Conservation (phyloP, 2,329 filamentous ascomycete species). For the Aspergillus tubingensis region DNA sequence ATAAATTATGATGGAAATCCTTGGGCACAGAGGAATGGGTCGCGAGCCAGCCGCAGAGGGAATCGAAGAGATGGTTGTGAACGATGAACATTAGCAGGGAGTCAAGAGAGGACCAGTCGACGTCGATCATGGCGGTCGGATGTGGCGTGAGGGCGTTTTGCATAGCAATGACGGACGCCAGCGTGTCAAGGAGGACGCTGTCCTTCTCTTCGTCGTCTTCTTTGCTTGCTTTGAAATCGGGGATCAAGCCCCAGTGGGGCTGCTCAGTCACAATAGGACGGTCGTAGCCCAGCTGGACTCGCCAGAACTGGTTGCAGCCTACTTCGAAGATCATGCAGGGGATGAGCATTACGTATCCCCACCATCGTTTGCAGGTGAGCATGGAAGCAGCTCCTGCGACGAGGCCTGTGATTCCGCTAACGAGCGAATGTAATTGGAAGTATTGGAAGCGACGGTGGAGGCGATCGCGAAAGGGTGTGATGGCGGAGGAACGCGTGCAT, state of each 20-base stretch:
- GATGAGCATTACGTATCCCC: conserved; percentile 54
- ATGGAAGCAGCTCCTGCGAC: conserved; percentile 54
- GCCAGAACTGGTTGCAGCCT: conserved; percentile 54
- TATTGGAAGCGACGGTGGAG: conserved; percentile 43
- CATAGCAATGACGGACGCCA: conserved; percentile 10
- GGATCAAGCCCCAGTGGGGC: background rate
- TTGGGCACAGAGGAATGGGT: conserved; percentile 17
- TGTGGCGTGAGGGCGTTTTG: conserved; percentile 8
- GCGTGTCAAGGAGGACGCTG: conserved; percentile 9
- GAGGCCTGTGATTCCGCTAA: conserved; percentile 51
- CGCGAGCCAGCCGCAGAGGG: conserved; percentile 30
- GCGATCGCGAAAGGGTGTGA: conserved; percentile 25
- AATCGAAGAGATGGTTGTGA: conserved; percentile 30
- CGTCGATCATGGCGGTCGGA: background rate
- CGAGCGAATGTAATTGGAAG: conserved; percentile 47
- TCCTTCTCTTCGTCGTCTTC: conserved; percentile 14
- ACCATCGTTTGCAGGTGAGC: conserved; percentile 54
- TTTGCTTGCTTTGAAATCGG: background rate
- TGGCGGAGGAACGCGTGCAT: conserved; percentile 23
- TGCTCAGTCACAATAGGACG: conserved; percentile 30
- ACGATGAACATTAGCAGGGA: conserved; percentile 29
- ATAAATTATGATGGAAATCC: conserved; percentile 7
- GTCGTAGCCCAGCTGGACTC: conserved; percentile 50
- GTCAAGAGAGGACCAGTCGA: conserved; percentile 18
- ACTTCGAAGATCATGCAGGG: conserved; percentile 53